These are phyloP conservation scores for Trichoderma virens DNA, from an alignment of 495 filamentous ascomycete genomes.

Conservation along the genomic window DNA sequence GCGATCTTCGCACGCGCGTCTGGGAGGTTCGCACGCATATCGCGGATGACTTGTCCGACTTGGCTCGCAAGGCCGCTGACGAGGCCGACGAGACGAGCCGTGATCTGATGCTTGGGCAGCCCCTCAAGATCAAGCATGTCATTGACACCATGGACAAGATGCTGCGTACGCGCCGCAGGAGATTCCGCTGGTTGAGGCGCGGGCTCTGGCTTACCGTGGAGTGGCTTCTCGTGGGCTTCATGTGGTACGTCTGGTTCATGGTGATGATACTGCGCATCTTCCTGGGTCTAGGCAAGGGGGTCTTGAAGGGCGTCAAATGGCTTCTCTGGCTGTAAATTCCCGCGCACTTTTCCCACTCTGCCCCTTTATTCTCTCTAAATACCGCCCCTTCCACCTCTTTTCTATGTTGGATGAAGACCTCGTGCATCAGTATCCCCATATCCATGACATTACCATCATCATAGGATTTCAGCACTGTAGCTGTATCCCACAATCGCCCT, in stretches of 20 bases:
- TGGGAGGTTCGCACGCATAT: constrained; percentile 27
- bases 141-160: constrained; percentile 71
- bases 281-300: constrained; percentile 50
- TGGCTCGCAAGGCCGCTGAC: constrained; percentile 58
- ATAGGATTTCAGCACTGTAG: background rate
- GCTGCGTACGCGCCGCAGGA: constrained; percentile 54
- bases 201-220: constrained; percentile 66
- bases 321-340: constrained; percentile 60
- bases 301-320: constrained; percentile 58
- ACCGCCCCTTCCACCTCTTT: too few species aligned
- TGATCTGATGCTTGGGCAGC: constrained; percentile 64
- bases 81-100: constrained; percentile 68
- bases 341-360: background rate
- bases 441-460: background rate
- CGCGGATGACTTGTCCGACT: constrained; percentile 37
- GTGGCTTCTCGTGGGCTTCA: constrained; percentile 69
- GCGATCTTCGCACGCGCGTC: constrained; percentile 28
- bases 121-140: constrained; percentile 67
- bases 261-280: constrained; percentile 61
- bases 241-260: constrained; percentile 80
- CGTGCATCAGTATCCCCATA: background rate
- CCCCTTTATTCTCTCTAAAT: too few species aligned
- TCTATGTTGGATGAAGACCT: background rate
- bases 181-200: constrained; percentile 63
- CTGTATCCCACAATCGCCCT: background rate